Evolutionary conservation across 768 basidiomycete species (phyloP), one percentile per base, ranked within the genome.

Genomic region (Suillus plorans): DNA sequence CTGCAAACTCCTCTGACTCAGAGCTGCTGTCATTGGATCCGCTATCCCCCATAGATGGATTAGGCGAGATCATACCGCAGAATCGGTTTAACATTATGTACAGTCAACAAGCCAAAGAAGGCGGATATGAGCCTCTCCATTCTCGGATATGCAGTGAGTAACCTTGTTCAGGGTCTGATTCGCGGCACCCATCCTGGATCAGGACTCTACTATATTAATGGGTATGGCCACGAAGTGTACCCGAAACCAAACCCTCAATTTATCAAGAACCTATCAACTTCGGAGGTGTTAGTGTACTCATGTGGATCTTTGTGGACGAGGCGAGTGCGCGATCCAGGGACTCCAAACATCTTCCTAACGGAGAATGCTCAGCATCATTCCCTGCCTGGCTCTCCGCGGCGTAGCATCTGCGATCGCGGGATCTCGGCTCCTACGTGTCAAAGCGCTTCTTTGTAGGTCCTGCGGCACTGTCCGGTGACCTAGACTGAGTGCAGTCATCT

Each of bases 241-340:
- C 95, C 95, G 20, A 81, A 85, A 49, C 94, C 95, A 0, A 97
- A 96, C 73, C 85, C 88, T 2, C 92, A 91, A 50, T 94, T 89
- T 71, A 72, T 98, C 59, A 76, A 84, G 14, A 84, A 85, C 60
- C 78, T 97, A 12, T 76, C 78, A 4, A 78, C 81, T 37, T 84
- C 84, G 63, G 86, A 91, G 67, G 79, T 90, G 3, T 79, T 98
- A 36, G 87, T 98, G 3, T 97, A 97, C 74, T 95, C 94, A 4
- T 95, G 95, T 72, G 95, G 95, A 6, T 97, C 95, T 2, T 79
- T 98, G 9, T 98, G 94, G 94, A 98, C 95, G 16, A 94, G 92
- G 93, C 89, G 61, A 59, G 81, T 50, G 55, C 9, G 36, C 56
- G 39, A 45, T 55, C 28, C 22, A 49, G 36, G 36, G 50, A 69